Evolutionary conservation across 192 early-diverging fungal genomes (phyloP).

Genomic region (Umbelopsis isabellina): DNA sequence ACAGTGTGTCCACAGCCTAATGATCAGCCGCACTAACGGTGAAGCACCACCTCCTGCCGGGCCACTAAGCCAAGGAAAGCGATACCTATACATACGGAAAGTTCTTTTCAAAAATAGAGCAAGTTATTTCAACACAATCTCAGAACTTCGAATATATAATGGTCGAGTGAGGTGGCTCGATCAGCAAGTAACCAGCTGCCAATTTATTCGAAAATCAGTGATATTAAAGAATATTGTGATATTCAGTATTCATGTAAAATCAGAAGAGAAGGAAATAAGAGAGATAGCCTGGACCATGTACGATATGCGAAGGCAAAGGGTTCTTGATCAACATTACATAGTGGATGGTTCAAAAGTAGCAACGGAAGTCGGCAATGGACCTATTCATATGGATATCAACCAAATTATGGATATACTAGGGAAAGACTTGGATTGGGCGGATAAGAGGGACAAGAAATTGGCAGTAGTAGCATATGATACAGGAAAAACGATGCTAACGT

Average conservation of each 20-base stretch:
- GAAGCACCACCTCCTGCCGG: not conserved
- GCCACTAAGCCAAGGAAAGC: not conserved
- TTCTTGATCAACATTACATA: slow-evolving; percentile 10
- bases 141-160: not conserved
- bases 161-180: not conserved
- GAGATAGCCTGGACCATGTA: slow-evolving; percentile 5
- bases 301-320: not conserved
- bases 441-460: slow-evolving; percentile 2
- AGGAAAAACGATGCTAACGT: not conserved
- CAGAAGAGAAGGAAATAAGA: not conserved
- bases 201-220: not conserved
- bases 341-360: too few species aligned
- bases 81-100: not conserved
- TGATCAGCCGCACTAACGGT: not conserved
- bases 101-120: not conserved
- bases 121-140: not conserved
- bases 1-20: not conserved
- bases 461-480: not conserved
- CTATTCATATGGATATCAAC: not conserved
- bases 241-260: not conserved
- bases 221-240: not conserved
- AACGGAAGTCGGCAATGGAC: too few species aligned
- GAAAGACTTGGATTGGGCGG: not conserved
- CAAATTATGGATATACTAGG: not conserved
- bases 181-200: not conserved